These are phyloP conservation scores for Artomyces pyxidatus DNA, from an alignment of 768 basidiomycete genomes.

Conservation along the genomic window DNA sequence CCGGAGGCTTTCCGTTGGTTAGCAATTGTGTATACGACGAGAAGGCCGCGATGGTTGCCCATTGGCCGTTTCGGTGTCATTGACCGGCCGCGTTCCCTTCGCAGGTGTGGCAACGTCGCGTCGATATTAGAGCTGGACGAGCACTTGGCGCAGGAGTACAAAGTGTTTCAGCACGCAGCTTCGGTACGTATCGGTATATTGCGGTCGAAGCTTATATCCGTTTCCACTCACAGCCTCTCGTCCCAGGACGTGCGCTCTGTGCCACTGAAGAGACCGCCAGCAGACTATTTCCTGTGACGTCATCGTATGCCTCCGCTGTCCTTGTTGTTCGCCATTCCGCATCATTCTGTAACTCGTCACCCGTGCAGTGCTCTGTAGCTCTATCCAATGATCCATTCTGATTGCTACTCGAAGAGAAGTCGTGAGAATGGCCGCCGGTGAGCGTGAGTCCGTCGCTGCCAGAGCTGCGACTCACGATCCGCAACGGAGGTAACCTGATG, in stretches of 20 bases:
- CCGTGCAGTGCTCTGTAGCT: no score
- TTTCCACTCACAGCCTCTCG: neutral
- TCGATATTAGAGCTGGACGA: constrained; percentile 94
- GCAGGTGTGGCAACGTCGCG: constrained; percentile 91
- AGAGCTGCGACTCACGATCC: no score
- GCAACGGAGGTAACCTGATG: no score
- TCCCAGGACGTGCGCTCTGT: constrained; percentile 71
- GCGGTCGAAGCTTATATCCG: neutral
- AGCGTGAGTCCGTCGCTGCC: no score
- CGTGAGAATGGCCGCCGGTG: no score
- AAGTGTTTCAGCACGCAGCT: constrained; percentile 88
- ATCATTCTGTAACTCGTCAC: no score
- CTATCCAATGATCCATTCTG: no score
- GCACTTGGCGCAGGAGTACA: constrained; percentile 88
- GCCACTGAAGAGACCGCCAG: constrained; percentile 77
- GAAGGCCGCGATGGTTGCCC: no score
- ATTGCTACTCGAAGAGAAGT: no score
- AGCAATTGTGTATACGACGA: no score
- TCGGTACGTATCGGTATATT: constrained; percentile 52
- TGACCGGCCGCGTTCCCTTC: constrained; percentile 3
- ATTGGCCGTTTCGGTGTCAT: no score
- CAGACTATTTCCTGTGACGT: constrained; percentile 72
- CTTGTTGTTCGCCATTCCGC: constrained; percentile 1
- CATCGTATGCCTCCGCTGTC: neutral
- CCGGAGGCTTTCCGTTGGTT: no score